Evolutionary conservation across 2,329 filamentous ascomycete genomes (phyloP), one percentile per base, ranked within the genome.

Genomic region (Fusarium nodosum): DNA sequence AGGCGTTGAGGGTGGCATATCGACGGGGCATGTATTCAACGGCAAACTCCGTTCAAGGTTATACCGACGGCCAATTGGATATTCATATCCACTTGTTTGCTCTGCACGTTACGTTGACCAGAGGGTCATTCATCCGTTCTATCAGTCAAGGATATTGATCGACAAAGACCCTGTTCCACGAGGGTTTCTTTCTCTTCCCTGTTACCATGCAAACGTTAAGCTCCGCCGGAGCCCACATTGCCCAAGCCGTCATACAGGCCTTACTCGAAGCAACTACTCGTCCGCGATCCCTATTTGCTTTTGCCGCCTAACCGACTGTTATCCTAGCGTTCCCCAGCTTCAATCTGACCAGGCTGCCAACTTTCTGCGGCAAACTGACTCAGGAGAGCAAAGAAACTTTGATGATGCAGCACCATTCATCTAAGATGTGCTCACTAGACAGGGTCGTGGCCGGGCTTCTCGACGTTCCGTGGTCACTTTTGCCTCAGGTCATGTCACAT

Each of bases 141-240:
- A 45, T 65, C 46, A 53, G 51, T 60, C 61, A 66, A 55, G 66
- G 48, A 56, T 44, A 50, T 44, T 70, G 66, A 69, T 69, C 66
- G 66, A 70, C 66, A 53, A 46, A 36, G 61, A 59, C 62, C 66
- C 66, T 70, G 57, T 69, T 64, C 66, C 66, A 69, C 51, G 66
- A 69, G 53, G 50, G 47, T 60, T 67, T 55, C 53, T 62, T 46
- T 60, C 54, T 20, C 46, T 67, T 63, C 61, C 62, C 45, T 66
- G 66, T 33, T 31, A 48, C 42, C 57, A 28, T 62, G 52, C 16
- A 66, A 65, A 65, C 53, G 47, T 48, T 65, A 67, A 67, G 57
- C 54, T 64, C 66, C 57, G 57, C 50, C 16, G 45, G 22, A 60
- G 26, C 52, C 66, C 65, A 60, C 53, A 24, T 33, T 36, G 48